A percentile compares a stretch with the other conserved stretches of the same genome.
These are phyloP conservation scores for Hebeloma cylindrosporum DNA, from an alignment of 768 basidiomycete genomes.

Conservation along the genomic window DNA sequence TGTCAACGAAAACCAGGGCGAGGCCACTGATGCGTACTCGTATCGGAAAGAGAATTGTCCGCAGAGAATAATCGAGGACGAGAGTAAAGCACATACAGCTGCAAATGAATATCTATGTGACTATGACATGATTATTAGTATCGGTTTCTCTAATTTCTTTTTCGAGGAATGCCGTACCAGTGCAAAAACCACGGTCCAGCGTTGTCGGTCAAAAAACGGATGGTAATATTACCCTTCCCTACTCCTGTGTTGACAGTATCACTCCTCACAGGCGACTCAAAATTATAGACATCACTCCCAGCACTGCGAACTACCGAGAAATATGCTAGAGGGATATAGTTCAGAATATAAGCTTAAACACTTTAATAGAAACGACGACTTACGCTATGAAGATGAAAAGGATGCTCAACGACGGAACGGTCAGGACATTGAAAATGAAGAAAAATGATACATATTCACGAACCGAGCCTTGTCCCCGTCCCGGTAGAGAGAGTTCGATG, in stretches of 20 bases:
- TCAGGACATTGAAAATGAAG: background rate
- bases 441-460: conserved; percentile 6
- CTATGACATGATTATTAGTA: no score
- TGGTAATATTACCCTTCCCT: conserved; percentile 40
- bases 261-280: conserved; percentile 25
- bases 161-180: no score
- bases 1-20: no score
- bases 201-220: conserved; percentile 41
- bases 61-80: no score
- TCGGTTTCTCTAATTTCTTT: no score
- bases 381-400: conserved; percentile 41
- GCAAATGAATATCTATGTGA: no score
- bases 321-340: conserved; percentile 7
- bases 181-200: conserved; percentile 11
- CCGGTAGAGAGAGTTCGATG: conserved; percentile 45
- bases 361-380: background rate
- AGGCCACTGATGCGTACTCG: no score
- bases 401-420: conserved; percentile 34
- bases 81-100: no score
- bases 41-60: no score
- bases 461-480: conserved; percentile 30
- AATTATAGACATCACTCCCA: conserved; percentile 29
- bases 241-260: conserved; percentile 36
- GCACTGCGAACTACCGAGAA: conserved; percentile 41
- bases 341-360: background rate